Conservation (phyloP, 305 asterid species). For the Rubia tinctorum region DNA sequence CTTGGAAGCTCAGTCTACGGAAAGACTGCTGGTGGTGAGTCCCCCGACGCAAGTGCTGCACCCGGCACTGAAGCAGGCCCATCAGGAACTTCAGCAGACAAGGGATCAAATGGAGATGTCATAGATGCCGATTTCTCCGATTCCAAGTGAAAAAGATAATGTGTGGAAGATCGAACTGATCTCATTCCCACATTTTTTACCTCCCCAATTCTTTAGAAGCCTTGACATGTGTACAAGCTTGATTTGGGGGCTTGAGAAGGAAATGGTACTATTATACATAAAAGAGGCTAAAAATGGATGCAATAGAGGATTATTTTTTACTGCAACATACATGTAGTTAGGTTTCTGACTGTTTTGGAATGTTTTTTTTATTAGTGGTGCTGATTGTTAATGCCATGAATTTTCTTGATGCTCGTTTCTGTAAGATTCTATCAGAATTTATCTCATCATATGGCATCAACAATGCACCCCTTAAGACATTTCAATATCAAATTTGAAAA, state of each 20-base stretch:
- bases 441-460: background rate
- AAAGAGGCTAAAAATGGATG: constrained; percentile 7
- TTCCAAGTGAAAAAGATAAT: constrained; percentile 61
- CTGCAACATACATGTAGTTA: constrained; percentile 2
- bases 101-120: constrained; percentile 87
- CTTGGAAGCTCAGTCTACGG: constrained; percentile 89
- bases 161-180: background rate
- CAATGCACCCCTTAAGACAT: background rate
- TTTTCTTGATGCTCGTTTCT: background rate
- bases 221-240: constrained; percentile 11
- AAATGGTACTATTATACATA: constrained; percentile 5
- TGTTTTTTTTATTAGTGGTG: background rate
- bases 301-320: background rate
- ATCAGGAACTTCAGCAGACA: constrained; percentile 47
- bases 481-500: background rate
- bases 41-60: constrained; percentile 61
- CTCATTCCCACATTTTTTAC: constrained; percentile 1
- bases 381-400: background rate
- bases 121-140: constrained; percentile 98
- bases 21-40: constrained; percentile 76
- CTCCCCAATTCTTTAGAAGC: background rate
- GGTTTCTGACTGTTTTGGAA: background rate
- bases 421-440: background rate
- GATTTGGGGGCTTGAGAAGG: constrained; percentile 10
- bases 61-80: constrained; percentile 55